Percentiles rank a stretch among this genome's conserved stretches.
Conservation (phyloP, 2,329 filamentous ascomycete genomes). For the Trichoderma citrinoviride region DNA sequence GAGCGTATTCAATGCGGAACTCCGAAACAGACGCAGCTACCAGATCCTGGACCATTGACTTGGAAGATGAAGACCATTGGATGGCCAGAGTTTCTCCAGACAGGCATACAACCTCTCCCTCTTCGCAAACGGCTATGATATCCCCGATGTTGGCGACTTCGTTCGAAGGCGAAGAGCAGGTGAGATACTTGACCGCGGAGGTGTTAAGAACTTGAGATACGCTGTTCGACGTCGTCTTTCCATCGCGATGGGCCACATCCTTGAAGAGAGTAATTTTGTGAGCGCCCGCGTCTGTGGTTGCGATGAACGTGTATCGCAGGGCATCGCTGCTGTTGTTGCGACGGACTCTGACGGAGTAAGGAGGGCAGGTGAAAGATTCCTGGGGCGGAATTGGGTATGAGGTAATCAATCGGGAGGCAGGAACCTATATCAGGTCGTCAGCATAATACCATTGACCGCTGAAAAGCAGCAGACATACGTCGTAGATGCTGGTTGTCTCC, state of each 20-base stretch:
- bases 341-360: constrained; percentile 56
- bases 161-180: constrained; percentile 32
- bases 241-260: constrained; percentile 51
- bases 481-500: constrained; percentile 64
- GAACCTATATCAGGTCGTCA: constrained; percentile 46
- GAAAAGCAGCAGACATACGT: constrained; percentile 44
- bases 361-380: constrained; percentile 60
- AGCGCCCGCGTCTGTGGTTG: constrained; percentile 48
- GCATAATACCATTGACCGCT: background rate
- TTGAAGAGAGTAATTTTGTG: constrained; percentile 59
- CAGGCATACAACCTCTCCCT: constrained; percentile 60
- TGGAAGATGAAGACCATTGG: constrained; percentile 38
- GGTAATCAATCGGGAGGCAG: constrained; percentile 60
- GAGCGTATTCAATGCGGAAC: constrained; percentile 51
- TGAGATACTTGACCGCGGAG: constrained; percentile 38
- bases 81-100: constrained; percentile 50
- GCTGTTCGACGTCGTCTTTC: constrained; percentile 52
- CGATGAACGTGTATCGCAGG: constrained; percentile 60
- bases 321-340: constrained; percentile 47
- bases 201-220: constrained; percentile 43
- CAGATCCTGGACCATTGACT: constrained; percentile 37
- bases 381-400: constrained; percentile 67
- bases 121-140: constrained; percentile 56
- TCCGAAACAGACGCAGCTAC: constrained; percentile 34
- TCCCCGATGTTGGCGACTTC: constrained; percentile 32